Percentiles rank a stretch among this genome's conserved stretches.
These are phyloP conservation scores for Dictyostelium gargantuum DNA, from an alignment of 208 protist genomes.

Conservation along the genomic window DNA sequence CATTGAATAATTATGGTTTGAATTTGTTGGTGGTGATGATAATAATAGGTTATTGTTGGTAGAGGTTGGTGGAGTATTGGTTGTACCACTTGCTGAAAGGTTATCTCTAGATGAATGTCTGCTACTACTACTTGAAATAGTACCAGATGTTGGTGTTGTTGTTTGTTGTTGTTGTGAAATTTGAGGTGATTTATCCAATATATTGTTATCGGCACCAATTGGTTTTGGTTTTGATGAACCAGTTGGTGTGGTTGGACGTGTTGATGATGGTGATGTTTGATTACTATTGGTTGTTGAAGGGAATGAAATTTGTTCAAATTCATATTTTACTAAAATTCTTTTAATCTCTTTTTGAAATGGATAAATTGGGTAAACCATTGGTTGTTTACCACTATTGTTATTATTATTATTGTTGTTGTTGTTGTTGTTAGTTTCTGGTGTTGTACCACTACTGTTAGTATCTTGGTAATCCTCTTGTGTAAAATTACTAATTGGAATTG, in stretches of 20 bases:
- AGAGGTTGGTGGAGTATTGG: neutral
- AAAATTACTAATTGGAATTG: neutral
- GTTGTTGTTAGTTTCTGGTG: neutral
- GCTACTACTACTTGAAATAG: neutral
- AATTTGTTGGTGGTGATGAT: neutral
- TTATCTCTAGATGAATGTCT: neutral
- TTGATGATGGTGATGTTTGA: neutral
- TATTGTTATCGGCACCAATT: neutral
- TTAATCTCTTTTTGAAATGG: neutral
- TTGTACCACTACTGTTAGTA: neutral
- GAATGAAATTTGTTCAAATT: neutral
- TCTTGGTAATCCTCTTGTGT: neutral
- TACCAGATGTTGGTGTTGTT: neutral
- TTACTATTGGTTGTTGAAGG: neutral
- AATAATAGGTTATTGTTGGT: neutral
- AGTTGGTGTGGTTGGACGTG: neutral
- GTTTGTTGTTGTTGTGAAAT: neutral
- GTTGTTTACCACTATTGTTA: neutral
- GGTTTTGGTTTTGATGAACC: neutral
- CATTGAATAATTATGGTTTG: neutral
- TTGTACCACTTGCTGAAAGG: neutral
- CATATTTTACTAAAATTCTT: slow-evolving; percentile 36
- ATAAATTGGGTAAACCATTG: neutral
- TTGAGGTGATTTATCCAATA: neutral
- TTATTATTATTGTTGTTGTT: neutral